Evolutionary conservation across 176 grass and related monocot genomes (phyloP).

Genomic region (Poa pratensis): DNA sequence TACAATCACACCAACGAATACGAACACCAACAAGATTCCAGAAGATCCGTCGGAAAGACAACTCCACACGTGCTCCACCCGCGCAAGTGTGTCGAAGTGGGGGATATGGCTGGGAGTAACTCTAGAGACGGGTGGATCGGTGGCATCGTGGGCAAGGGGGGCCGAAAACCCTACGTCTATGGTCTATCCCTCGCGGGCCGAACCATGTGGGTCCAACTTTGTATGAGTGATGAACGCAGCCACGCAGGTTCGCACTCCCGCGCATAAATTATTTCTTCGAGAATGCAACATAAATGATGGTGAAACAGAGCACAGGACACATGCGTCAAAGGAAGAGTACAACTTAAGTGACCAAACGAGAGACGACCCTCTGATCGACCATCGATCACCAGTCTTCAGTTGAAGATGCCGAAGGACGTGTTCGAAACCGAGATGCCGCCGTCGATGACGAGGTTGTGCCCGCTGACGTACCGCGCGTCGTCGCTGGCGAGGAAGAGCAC

Average conservation of each 20-base stretch:
- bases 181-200: too few species aligned
- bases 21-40: too few species aligned
- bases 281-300: neutral
- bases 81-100: too few species aligned
- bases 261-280: neutral
- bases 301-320: neutral
- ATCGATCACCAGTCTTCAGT: constrained; percentile 3
- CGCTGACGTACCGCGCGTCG: constrained; percentile 55
- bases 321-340: neutral
- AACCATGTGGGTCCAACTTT: too few species aligned
- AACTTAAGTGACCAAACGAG: neutral
- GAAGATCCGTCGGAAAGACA: too few species aligned
- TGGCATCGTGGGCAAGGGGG: too few species aligned
- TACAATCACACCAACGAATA: too few species aligned
- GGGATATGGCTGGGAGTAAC: too few species aligned
- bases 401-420: constrained; percentile 55
- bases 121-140: too few species aligned
- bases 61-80: too few species aligned
- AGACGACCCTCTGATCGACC: neutral
- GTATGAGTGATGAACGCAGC: neutral
- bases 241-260: neutral
- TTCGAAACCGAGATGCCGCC: constrained; percentile 51
- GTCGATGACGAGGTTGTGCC: constrained; percentile 62
- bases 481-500: constrained; percentile 61
- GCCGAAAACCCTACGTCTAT: too few species aligned